Conservation (phyloP, 305 asterid species). For the Fraxinus ornus region DNA sequence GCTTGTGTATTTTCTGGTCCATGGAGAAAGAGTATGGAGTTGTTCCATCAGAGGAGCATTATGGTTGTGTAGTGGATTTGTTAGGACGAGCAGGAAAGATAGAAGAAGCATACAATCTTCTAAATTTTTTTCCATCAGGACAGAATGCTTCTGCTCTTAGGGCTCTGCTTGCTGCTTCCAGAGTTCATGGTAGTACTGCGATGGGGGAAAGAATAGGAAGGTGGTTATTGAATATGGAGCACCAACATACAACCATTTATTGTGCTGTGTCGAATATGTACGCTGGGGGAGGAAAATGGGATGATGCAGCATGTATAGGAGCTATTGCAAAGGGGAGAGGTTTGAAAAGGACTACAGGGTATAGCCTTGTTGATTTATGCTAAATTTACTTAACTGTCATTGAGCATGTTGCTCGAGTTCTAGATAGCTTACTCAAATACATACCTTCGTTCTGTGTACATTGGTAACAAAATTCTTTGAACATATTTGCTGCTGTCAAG, state of each 20-base stretch:
- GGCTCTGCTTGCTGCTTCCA: constrained; percentile 55
- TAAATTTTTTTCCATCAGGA: constrained; percentile 28
- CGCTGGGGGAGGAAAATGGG: constrained; percentile 60
- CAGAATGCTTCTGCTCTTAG: constrained; percentile 41
- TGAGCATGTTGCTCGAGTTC: neutral
- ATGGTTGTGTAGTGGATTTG: constrained; percentile 57
- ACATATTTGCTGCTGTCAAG: neutral
- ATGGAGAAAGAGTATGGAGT: constrained; percentile 45
- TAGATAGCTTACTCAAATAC: neutral
- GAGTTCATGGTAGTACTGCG: constrained; percentile 42
- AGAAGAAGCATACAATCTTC: constrained; percentile 43
- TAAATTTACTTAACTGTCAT: neutral
- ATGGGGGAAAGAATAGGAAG: constrained; percentile 47
- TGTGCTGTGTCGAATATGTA: constrained; percentile 48
- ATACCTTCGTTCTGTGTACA: neutral
- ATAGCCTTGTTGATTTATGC: constrained; percentile 39
- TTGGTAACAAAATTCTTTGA: neutral
- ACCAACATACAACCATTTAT: constrained; percentile 38
- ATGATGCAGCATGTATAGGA: constrained; percentile 37
- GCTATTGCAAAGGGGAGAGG: constrained; percentile 40
- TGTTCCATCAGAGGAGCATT: constrained; percentile 57
- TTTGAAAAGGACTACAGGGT: constrained; percentile 43
- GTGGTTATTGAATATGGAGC: constrained; percentile 46
- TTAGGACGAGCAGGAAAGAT: constrained; percentile 55
- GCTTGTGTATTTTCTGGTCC: constrained; percentile 40